A percentile compares a stretch with the other conserved stretches of the same genome.
phyloP scores from a whole-genome alignment of 306 rosid genomes.

The Vigna unguiculata region DNA sequence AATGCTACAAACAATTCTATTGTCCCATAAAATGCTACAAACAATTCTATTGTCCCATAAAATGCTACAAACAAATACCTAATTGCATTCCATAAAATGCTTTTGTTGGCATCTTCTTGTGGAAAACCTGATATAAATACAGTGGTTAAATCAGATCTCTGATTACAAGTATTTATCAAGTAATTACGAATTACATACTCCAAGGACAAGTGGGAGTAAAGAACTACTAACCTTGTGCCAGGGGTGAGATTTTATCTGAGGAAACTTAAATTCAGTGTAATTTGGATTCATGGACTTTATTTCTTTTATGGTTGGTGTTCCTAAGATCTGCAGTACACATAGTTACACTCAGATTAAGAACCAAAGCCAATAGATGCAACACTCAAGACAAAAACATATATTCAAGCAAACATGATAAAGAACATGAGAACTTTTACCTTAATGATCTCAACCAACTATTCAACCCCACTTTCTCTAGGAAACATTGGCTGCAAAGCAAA shows the following conservation, averaged over 20 bases:
- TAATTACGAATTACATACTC: conserved; percentile 18
- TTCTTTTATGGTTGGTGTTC: conserved; percentile 97
- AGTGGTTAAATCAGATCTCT: conserved; percentile 40
- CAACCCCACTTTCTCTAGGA: conserved; percentile 98
- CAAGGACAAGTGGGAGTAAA: conserved; percentile 1
- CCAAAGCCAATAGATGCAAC: conserved; percentile 41
- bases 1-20: no score
- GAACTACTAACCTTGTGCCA: conserved; percentile 86
- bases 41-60: no score
- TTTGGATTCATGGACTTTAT: conserved; percentile 96
- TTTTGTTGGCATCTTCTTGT: conserved; percentile 76
- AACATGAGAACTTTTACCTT: conserved; percentile 58
- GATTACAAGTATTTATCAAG: conserved; percentile 10
- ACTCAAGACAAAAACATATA: conserved; percentile 22
- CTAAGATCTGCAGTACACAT: conserved; percentile 65
- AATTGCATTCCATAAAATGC: no score
- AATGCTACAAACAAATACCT: no score
- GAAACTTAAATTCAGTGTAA: conserved; percentile 90
- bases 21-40: no score
- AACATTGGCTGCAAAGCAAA: conserved; percentile 81
- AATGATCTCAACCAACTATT: conserved; percentile 95
- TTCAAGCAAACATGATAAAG: background rate
- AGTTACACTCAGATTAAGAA: conserved; percentile 39
- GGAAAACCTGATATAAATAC: conserved; percentile 72
- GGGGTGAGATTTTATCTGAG: conserved; percentile 96